These are phyloP conservation scores for Pyronema omphalodes DNA, from an alignment of 495 filamentous ascomycete species.

Conservation along the genomic window DNA sequence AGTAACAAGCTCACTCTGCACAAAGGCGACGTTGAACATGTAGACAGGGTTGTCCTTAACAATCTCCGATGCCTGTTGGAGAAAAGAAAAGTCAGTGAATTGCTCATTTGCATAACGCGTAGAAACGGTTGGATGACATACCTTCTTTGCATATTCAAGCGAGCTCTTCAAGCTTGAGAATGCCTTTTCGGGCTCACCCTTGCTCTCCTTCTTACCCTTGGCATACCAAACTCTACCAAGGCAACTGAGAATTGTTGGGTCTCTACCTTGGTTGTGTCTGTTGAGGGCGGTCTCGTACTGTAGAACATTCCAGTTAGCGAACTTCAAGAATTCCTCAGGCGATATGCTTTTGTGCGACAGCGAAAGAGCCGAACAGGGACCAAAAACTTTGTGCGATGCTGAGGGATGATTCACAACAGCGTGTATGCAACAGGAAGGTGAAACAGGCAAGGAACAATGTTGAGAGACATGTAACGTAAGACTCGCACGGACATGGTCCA, in stretches of 20 bases:
- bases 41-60: slow-evolving; percentile 73
- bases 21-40: slow-evolving; percentile 94
- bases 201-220: slow-evolving; percentile 44
- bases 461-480: slow-evolving; percentile 1
- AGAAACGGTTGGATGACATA: slow-evolving; percentile 17
- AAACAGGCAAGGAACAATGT: background rate
- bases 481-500: background rate
- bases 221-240: slow-evolving; percentile 87
- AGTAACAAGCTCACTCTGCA: slow-evolving; percentile 80
- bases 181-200: slow-evolving; percentile 39
- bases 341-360: too few species aligned
- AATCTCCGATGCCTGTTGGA: slow-evolving; percentile 45
- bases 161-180: slow-evolving; percentile 66
- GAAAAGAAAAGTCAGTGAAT: background rate
- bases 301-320: slow-evolving; percentile 3
- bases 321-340: background rate
- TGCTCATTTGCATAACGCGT: background rate
- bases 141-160: slow-evolving; percentile 68
- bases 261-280: slow-evolving; percentile 56
- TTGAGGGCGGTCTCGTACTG: slow-evolving; percentile 75
- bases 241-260: slow-evolving; percentile 70
- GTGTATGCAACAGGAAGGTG: background rate
- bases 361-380: too few species aligned
- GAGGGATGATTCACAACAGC: background rate
- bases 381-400: background rate